phyloP scores from a whole-genome alignment of 2,329 filamentous ascomycete species.

The Pseudogymnoascus sp. region DNA sequence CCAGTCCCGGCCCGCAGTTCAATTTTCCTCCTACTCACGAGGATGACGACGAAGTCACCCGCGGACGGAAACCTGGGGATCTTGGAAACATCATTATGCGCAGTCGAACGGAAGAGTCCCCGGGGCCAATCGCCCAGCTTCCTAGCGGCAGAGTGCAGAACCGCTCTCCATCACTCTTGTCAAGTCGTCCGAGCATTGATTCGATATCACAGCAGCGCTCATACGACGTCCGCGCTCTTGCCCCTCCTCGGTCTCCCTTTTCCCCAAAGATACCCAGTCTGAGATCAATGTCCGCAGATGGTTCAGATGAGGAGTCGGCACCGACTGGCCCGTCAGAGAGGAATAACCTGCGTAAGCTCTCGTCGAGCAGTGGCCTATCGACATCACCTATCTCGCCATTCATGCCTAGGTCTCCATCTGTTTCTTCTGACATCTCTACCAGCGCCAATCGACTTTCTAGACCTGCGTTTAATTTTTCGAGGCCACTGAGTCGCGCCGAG shows the following conservation, averaged over 20 bases:
- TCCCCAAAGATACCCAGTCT: conserved; percentile 46
- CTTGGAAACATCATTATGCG: background rate
- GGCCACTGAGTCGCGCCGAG: conserved; percentile 70
- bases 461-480: conserved; percentile 87
- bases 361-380: conserved; percentile 58
- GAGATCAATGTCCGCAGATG: conserved; percentile 54
- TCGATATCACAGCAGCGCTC: conserved; percentile 22
- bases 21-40: background rate
- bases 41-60: background rate
- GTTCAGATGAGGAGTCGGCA: conserved; percentile 63
- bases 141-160: conserved; percentile 12
- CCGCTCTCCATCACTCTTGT: conserved; percentile 16
- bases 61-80: background rate
- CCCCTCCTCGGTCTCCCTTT: conserved; percentile 37
- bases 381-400: conserved; percentile 57
- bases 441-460: conserved; percentile 51
- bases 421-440: conserved; percentile 71
- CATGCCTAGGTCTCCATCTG: conserved; percentile 69
- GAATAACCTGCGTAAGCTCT: conserved; percentile 67
- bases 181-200: conserved; percentile 21
- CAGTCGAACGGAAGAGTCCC: conserved; percentile 48
- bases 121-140: conserved; percentile 39
- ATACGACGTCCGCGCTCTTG: conserved; percentile 34
- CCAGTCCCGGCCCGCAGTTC: background rate
- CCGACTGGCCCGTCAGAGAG: conserved; percentile 49